Conservation (phyloP, 345 rosid species). For the Populus tremula region DNA sequence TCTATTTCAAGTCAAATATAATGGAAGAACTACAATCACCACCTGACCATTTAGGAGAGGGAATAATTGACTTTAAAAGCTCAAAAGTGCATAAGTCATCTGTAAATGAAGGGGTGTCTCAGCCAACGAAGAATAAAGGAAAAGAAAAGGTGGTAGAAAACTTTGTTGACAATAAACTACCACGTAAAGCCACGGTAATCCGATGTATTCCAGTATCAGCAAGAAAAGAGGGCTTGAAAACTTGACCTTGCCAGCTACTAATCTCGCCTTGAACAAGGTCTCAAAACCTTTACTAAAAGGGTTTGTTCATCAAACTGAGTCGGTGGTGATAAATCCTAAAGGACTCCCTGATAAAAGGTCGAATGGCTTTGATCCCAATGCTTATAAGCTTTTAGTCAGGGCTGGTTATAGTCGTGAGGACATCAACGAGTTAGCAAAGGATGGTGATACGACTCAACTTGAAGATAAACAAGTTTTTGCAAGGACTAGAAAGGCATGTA, state of each 20-base stretch:
- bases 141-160: background rate
- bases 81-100: too few relatives aligned
- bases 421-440: background rate
- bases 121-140: background rate
- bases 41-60: background rate
- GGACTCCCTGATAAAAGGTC: background rate
- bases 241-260: background rate
- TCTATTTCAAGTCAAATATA: background rate
- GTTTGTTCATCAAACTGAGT: background rate
- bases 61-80: background rate
- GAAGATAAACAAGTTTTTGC: background rate
- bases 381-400: slow-evolving; percentile 4
- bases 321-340: background rate
- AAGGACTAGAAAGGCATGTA: background rate
- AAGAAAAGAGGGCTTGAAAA: background rate
- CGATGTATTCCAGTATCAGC: background rate
- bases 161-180: background rate
- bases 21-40: background rate
- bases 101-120: background rate
- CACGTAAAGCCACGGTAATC: background rate
- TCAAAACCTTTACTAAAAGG: background rate
- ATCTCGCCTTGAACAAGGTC: background rate
- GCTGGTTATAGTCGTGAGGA: background rate
- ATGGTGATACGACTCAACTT: background rate
- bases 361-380: slow-evolving; percentile 1